phyloP scores from a whole-genome alignment of 2,329 filamentous ascomycete genomes.

The Cryphonectria carpinicola region DNA sequence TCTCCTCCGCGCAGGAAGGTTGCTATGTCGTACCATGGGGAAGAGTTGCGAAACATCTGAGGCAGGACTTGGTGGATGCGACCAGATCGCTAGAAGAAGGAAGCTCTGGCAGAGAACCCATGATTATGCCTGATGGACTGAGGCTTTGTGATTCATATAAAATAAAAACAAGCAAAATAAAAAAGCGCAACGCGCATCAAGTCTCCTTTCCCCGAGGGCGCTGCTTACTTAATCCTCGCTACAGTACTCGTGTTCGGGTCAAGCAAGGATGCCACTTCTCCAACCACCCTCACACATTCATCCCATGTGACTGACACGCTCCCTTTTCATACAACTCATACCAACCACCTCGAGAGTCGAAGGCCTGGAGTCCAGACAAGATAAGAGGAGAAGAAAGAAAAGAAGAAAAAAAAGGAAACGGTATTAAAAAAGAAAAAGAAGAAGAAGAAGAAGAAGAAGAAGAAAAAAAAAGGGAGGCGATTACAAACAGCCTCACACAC shows the following conservation, averaged over 20 bases:
- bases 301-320: neutral
- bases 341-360: neutral
- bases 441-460: too few species aligned
- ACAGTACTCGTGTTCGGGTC: too few species aligned
- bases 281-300: neutral
- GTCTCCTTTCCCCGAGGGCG: too few species aligned
- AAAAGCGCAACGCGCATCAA: too few species aligned
- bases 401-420: too few species aligned
- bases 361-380: neutral
- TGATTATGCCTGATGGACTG: neutral
- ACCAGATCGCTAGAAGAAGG: conserved; percentile 23
- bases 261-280: neutral
- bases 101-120: conserved; percentile 18
- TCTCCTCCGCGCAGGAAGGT: conserved; percentile 1
- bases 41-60: neutral
- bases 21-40: conserved; percentile 15
- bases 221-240: neutral
- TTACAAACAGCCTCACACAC: neutral
- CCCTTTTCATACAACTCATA: neutral
- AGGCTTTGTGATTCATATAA: too few species aligned
- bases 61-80: conserved; percentile 23
- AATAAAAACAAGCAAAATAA: too few species aligned
- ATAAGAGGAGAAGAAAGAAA: neutral
- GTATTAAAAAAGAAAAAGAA: too few species aligned
- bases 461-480: too few species aligned